Evolutionary conservation across 164 flowering plant genomes (phyloP), one percentile per base, ranked within the genome.

Genomic region (Stephania yunnanensis): DNA sequence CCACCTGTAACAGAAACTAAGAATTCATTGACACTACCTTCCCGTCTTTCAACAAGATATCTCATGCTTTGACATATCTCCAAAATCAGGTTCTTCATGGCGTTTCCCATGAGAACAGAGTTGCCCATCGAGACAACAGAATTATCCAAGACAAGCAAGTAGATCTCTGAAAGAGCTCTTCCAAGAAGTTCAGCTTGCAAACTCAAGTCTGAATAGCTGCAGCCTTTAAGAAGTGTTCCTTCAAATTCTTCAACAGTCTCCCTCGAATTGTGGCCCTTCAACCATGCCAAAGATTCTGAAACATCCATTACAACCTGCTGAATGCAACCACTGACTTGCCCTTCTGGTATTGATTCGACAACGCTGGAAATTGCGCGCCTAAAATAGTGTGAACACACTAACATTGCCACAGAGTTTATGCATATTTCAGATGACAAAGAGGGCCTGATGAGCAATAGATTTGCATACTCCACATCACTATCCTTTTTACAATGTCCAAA

Each of bases 301-400:
- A 93, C 70, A 82, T 95, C 99, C 31, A 45, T 55, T 30, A 81
- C 80, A 68, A 95, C 79, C 72, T 82, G 83, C 66, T 53, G 78
- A 77, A 95, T 79, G 70, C 81, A 88, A 29, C 83, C 90, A 86
- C 89, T 84, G 19, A 81, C 92, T 84, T 95, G 99, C 55, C 98
- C 98, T 87, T 92, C 99, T 13, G 99, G 98, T 80, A 90, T 85
- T 25, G 89, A 79, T 67, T 81, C 85, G 70, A 92, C 76, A 69
- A 92, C 94, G 71, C 77, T 76, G 73, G 77, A 78, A 78, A 95
- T 76, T 1, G 90, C 85, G 79, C 73, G 45, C 76, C 86, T 91
- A 58, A 93, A 87, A 9, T 86, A 86, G 73, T 81, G 87, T 67
- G 92, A 86, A 70, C 86, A 83, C 44, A 91, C 50, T 53, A 95